Conservation (phyloP, 257 asterid genomes). For the Lycium ferocissimum region DNA sequence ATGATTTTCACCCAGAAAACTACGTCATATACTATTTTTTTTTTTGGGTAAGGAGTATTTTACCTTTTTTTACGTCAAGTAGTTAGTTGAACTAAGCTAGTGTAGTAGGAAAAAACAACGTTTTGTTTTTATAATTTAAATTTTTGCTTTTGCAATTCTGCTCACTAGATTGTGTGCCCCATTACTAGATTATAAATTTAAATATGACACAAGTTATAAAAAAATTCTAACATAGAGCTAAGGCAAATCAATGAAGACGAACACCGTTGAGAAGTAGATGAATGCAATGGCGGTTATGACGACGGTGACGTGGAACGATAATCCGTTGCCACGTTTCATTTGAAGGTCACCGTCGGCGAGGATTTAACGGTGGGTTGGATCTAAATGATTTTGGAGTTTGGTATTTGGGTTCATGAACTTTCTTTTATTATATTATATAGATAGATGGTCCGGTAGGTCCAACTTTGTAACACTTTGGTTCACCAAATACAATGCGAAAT, state of each 20-base stretch:
- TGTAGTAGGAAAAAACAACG: no score
- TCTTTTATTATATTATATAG: background rate
- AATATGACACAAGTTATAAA: no score
- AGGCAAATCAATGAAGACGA: conserved; percentile 68
- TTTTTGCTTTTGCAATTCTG: no score
- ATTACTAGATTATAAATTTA: no score
- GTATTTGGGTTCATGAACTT: background rate
- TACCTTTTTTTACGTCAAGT: no score
- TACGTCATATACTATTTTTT: no score
- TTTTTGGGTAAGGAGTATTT: no score
- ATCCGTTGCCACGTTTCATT: conserved; percentile 48
- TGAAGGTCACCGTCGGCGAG: conserved; percentile 22
- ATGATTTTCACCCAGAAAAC: no score
- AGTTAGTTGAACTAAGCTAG: no score
- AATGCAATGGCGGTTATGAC: conserved; percentile 63
- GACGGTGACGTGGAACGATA: conserved; percentile 68
- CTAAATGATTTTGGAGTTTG: background rate
- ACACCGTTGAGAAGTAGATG: conserved; percentile 84
- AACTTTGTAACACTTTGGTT: background rate
- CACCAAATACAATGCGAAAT: conserved; percentile 20
- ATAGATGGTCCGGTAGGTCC: conserved; percentile 7
- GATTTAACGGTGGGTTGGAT: conserved; percentile 21
- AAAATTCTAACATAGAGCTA: no score
- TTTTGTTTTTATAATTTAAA: no score
- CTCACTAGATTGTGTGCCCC: no score